Evolutionary conservation across 2,329 filamentous ascomycete species (phyloP).

Genomic region (Scedosporium apiospermum): DNA sequence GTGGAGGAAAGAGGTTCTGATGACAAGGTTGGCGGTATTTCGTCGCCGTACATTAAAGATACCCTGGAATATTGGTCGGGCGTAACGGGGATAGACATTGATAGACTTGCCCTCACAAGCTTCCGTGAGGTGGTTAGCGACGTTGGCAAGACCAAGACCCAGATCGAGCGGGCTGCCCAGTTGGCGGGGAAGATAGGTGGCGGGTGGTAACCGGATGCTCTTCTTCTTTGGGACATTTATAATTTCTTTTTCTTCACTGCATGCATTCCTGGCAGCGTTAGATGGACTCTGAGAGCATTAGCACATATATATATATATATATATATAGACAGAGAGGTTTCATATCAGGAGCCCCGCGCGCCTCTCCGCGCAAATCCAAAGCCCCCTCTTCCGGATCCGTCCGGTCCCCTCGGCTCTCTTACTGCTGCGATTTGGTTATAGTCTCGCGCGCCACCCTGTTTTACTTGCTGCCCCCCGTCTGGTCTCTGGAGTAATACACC

Average conservation of each 20-base stretch:
- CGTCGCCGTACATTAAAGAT: conserved; percentile 54
- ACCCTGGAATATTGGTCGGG: conserved; percentile 68
- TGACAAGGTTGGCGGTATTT: conserved; percentile 54
- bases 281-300: neutral
- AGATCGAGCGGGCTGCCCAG: conserved; percentile 76
- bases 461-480: conserved; percentile 24
- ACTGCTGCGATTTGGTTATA: conserved; percentile 61
- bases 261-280: neutral
- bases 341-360: conserved; percentile 32
- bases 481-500: conserved; percentile 32
- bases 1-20: conserved; percentile 17
- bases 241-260: conserved; percentile 3
- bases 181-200: conserved; percentile 86
- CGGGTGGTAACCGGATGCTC: conserved; percentile 58
- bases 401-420: conserved; percentile 68
- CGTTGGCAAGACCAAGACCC: conserved; percentile 68
- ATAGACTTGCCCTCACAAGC: conserved; percentile 71
- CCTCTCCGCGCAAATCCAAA: conserved; percentile 63
- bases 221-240: conserved; percentile 9
- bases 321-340: conserved; percentile 6
- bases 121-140: conserved; percentile 92
- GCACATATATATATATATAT: conserved; percentile 4
- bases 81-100: conserved; percentile 59
- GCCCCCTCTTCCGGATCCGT: conserved; percentile 64
- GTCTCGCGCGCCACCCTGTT: conserved; percentile 39